phyloP scores from a whole-genome alignment of 176 grass and related monocot species.

The Oryza officinalis region DNA sequence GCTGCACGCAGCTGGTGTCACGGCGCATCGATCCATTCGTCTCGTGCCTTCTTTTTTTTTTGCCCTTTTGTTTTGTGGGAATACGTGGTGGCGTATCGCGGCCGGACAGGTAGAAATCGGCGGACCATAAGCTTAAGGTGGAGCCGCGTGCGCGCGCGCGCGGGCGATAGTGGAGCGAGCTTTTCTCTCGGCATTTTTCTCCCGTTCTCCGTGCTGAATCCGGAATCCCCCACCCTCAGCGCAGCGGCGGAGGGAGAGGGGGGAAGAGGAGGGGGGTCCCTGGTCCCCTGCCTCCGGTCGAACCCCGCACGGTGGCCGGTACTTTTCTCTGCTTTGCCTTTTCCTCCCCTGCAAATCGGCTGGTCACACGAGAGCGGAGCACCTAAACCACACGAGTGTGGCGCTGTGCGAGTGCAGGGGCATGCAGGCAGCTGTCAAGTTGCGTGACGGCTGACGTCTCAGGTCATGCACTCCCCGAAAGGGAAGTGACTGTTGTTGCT shows the following conservation, averaged over 20 bases:
- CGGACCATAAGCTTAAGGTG: neutral
- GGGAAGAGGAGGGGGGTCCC: neutral
- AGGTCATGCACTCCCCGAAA: neutral
- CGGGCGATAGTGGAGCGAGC: neutral
- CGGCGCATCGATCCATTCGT: neutral
- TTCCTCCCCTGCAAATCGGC: neutral
- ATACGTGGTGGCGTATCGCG: slow-evolving; percentile 31
- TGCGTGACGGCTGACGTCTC: neutral
- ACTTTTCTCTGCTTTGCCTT: slow-evolving; percentile 6
- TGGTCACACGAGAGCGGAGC: neutral
- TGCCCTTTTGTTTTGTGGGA: neutral
- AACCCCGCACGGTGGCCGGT: neutral
- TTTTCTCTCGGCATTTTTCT: slow-evolving; percentile 1
- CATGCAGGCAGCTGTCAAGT: neutral
- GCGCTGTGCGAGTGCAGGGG: neutral
- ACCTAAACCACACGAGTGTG: slow-evolving; percentile 9
- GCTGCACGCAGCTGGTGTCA: slow-evolving; percentile 14
- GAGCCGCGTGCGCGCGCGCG: neutral
- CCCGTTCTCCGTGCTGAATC: slow-evolving; percentile 8
- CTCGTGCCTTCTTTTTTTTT: neutral
- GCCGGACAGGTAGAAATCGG: slow-evolving; percentile 28
- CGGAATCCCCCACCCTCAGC: neutral
- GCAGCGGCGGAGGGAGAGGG: neutral
- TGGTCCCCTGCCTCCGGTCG: neutral
- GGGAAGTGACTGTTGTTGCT: neutral